Evolutionary conservation across 768 basidiomycete species (phyloP).

Genomic region (Tricholoma flavovirens): DNA sequence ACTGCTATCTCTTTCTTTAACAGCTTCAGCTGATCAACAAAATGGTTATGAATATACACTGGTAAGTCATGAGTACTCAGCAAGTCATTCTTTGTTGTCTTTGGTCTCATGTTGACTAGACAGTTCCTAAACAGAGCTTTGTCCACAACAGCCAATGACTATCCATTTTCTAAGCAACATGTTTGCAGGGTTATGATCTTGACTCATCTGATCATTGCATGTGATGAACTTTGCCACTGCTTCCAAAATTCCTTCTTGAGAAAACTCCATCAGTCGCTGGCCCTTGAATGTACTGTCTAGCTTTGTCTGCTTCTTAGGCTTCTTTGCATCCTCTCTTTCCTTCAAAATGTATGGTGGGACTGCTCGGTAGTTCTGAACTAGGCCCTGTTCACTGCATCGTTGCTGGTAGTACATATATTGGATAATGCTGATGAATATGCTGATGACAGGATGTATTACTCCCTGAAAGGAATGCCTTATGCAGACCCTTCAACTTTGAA

Average conservation of each 20-base stretch:
- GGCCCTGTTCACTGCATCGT: neutral
- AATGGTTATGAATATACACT: slow-evolving; percentile 11
- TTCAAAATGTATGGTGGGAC: neutral
- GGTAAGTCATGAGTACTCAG: slow-evolving; percentile 8
- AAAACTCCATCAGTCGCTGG: slow-evolving; percentile 1
- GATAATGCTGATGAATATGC: neutral
- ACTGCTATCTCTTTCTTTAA: slow-evolving; percentile 8
- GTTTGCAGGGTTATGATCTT: neutral
- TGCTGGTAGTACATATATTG: neutral
- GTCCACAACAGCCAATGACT: neutral
- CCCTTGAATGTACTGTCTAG: neutral
- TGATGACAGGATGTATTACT: neutral
- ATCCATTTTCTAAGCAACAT: neutral
- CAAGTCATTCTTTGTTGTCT: neutral
- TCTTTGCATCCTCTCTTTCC: neutral
- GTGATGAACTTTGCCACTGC: slow-evolving; percentile 7
- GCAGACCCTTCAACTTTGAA: neutral
- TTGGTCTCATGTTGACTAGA: neutral
- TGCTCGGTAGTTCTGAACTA: neutral
- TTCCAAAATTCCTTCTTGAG: slow-evolving; percentile 3
- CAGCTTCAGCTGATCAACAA: slow-evolving; percentile 3
- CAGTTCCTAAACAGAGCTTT: slow-evolving; percentile 2
- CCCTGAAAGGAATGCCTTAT: neutral
- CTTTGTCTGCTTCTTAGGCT: neutral
- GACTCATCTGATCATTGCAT: slow-evolving; percentile 11